A percentile compares a stretch with the other conserved stretches of the same genome.
These are phyloP conservation scores for Arthroderma uncinatum DNA, from an alignment of 2,329 filamentous ascomycete species.

Conservation along the genomic window DNA sequence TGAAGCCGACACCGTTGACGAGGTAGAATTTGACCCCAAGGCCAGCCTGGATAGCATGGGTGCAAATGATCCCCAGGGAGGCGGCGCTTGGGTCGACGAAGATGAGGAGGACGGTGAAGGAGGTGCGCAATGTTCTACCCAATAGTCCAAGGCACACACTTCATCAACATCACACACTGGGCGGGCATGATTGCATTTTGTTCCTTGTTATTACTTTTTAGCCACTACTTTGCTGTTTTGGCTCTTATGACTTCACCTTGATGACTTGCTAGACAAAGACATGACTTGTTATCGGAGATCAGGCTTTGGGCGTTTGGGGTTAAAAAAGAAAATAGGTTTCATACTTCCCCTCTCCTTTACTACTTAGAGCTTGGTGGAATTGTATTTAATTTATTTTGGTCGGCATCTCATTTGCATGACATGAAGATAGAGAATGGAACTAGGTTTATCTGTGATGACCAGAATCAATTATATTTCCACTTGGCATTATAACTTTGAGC, in stretches of 20 bases:
- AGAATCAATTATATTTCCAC: background rate
- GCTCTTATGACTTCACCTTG: constrained; percentile 3
- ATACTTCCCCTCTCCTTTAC: background rate
- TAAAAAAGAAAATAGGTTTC: constrained; percentile 1
- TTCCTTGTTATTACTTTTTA: background rate
- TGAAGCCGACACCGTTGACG: constrained; percentile 64
- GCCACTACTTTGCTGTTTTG: constrained; percentile 1
- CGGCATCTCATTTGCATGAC: background rate
- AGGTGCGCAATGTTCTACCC: constrained; percentile 38
- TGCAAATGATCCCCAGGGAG: constrained; percentile 33
- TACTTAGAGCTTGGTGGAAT: background rate
- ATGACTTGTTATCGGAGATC: constrained; percentile 4
- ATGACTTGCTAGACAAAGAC: constrained; percentile 8
- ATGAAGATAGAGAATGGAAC: background rate
- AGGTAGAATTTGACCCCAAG: constrained; percentile 76
- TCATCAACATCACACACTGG: background rate
- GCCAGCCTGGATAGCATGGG: constrained; percentile 65
- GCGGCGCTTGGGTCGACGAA: constrained; percentile 40
- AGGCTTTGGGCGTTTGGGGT: constrained; percentile 6
- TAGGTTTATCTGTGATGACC: background rate
- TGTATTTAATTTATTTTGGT: constrained; percentile 1
- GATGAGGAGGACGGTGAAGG: constrained; percentile 32
- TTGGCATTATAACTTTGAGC: background rate
- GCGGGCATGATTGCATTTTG: background rate
- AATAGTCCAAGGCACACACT: constrained; percentile 25